phyloP scores from a whole-genome alignment of 345 rosid species.

The Acer campestre region DNA sequence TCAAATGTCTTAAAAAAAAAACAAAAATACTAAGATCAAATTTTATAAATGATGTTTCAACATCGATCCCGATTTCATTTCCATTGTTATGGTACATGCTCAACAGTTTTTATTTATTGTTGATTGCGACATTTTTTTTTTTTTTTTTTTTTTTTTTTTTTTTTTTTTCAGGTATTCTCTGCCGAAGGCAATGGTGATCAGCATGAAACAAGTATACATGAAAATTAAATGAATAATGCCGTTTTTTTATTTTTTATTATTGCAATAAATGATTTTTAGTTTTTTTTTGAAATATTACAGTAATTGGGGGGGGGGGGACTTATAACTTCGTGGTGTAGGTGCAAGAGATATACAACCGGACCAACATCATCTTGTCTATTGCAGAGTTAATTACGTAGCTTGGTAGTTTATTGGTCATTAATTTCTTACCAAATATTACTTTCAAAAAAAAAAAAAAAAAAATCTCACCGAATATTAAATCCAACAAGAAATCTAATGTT shows the following conservation, averaged over 20 bases:
- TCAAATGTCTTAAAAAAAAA: neutral
- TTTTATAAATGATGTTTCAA: neutral
- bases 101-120: neutral
- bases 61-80: neutral
- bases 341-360: too few relatives aligned
- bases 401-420: neutral
- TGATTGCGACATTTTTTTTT: neutral
- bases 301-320: too few relatives aligned
- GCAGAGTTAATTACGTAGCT: neutral
- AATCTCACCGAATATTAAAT: too few relatives aligned
- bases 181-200: conserved; percentile 6
- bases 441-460: too few relatives aligned
- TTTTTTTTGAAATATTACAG: too few relatives aligned
- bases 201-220: neutral
- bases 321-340: too few relatives aligned
- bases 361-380: too few relatives aligned
- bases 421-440: neutral
- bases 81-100: neutral
- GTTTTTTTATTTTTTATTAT: neutral
- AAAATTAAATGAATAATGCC: neutral
- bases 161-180: neutral
- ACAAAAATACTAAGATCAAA: neutral
- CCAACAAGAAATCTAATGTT: neutral
- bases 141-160: too few relatives aligned
- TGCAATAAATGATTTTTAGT: too few relatives aligned